Percentiles rank a stretch among this genome's conserved stretches.
Evolutionary conservation across 441 rosid species (phyloP).

Genomic region (Bruguiera hainesii): DNA sequence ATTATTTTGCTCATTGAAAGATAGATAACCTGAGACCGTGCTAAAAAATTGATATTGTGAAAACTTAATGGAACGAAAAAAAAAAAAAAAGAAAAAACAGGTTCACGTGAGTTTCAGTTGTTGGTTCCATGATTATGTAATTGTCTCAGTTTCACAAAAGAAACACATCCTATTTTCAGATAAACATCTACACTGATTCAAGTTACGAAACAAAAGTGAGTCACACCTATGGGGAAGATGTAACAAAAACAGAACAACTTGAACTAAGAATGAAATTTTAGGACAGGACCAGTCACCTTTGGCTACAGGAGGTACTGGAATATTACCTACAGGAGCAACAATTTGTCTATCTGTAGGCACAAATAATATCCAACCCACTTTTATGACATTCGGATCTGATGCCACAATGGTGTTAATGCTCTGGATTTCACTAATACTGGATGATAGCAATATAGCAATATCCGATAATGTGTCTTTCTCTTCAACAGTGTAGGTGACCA

Average conservation of each 20-base stretch:
- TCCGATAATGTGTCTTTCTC: constrained; percentile 32
- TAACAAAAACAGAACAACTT: not conserved
- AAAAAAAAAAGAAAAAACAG: too few species aligned
- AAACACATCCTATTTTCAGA: too few species aligned
- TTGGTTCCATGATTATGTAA: too few species aligned
- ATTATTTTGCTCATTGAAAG: too few species aligned
- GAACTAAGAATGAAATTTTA: not conserved
- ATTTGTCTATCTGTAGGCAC: constrained; percentile 34
- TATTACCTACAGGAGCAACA: constrained; percentile 18
- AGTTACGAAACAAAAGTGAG: not conserved
- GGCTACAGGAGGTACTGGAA: constrained; percentile 18
- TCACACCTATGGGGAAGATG: too few species aligned
- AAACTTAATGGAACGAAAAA: too few species aligned
- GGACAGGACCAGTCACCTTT: constrained; percentile 27
- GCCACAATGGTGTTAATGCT: constrained; percentile 34
- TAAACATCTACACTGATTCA: not conserved
- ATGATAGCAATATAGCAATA: constrained; percentile 35
- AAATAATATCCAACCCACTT: constrained; percentile 40
- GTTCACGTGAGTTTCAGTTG: too few species aligned
- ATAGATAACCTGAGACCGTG: too few species aligned
- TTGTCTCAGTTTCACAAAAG: too few species aligned
- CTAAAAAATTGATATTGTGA: too few species aligned
- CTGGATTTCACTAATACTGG: constrained; percentile 27
- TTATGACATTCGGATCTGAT: constrained; percentile 21
- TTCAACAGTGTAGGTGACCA: constrained; percentile 60